Evolutionary conservation across 305 asterid species (phyloP).

Genomic region (Rubia balearica): DNA sequence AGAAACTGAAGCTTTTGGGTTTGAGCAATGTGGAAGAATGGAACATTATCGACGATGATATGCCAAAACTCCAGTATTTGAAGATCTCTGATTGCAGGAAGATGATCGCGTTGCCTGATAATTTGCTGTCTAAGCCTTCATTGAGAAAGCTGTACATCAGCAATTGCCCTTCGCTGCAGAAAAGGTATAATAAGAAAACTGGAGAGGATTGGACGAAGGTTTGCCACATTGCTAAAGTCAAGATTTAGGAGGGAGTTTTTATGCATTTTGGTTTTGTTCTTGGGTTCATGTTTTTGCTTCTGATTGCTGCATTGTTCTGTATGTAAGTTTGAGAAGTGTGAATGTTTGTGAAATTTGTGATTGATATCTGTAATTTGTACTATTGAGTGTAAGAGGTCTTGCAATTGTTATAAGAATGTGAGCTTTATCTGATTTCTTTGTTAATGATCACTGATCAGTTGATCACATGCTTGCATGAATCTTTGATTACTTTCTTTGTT

Average conservation of each 20-base stretch:
- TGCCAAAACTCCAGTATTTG: conserved; percentile 54
- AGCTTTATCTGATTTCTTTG: not conserved
- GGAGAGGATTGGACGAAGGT: conserved; percentile 38
- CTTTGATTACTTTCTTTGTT: no score
- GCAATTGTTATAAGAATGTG: not conserved
- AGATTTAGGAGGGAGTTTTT: not conserved
- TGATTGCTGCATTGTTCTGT: not conserved
- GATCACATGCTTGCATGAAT: no score
- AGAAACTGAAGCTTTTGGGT: conserved; percentile 43
- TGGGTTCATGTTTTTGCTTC: not conserved
- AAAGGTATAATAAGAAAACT: conserved; percentile 23
- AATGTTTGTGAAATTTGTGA: not conserved
- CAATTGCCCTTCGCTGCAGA: conserved; percentile 31
- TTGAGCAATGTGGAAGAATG: conserved; percentile 50
- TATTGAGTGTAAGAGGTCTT: no score
- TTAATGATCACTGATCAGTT: not conserved
- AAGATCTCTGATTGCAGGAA: conserved; percentile 40
- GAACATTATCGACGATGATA: conserved; percentile 15
- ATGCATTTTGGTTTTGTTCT: not conserved
- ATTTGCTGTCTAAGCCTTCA: conserved; percentile 23
- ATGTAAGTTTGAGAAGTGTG: not conserved
- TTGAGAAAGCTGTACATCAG: conserved; percentile 35
- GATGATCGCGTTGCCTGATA: conserved; percentile 35
- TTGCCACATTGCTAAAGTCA: conserved; percentile 3
- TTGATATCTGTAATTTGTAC: not conserved